Evolutionary conservation across 768 basidiomycete species (phyloP).

Genomic region (Lactifluus piperatus): DNA sequence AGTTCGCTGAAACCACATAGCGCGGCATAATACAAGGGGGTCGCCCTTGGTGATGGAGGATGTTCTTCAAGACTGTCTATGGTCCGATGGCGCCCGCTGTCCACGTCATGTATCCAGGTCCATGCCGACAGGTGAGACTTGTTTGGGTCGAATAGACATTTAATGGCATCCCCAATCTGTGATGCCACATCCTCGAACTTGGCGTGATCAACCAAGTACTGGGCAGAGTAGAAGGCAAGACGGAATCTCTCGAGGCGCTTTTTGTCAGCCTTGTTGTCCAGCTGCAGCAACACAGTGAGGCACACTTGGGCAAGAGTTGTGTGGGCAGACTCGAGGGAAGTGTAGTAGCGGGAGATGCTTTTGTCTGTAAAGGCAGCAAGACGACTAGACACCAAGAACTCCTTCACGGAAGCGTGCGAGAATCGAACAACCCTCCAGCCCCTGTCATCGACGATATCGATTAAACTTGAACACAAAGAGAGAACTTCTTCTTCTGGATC

Average conservation of each 20-base stretch:
- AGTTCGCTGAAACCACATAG: background rate
- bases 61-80: background rate
- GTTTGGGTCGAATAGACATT: background rate
- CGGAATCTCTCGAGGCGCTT: background rate
- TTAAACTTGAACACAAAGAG: background rate
- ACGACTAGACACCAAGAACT: conserved; percentile 1
- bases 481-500: background rate
- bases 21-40: background rate
- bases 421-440: background rate
- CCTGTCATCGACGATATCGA: background rate
- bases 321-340: background rate
- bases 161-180: background rate
- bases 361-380: background rate
- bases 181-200: background rate
- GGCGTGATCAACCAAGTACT: background rate
- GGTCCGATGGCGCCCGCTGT: background rate
- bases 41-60: background rate
- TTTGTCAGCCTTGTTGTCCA: background rate
- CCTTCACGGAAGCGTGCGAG: conserved; percentile 1
- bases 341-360: background rate
- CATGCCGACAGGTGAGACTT: background rate
- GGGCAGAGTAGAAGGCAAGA: background rate
- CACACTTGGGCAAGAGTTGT: background rate
- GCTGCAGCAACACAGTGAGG: background rate
- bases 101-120: background rate